Percentiles rank a stretch among this genome's conserved stretches.
Evolutionary conservation across 345 rosid species (phyloP).

Genomic region (Lepidium didymum): DNA sequence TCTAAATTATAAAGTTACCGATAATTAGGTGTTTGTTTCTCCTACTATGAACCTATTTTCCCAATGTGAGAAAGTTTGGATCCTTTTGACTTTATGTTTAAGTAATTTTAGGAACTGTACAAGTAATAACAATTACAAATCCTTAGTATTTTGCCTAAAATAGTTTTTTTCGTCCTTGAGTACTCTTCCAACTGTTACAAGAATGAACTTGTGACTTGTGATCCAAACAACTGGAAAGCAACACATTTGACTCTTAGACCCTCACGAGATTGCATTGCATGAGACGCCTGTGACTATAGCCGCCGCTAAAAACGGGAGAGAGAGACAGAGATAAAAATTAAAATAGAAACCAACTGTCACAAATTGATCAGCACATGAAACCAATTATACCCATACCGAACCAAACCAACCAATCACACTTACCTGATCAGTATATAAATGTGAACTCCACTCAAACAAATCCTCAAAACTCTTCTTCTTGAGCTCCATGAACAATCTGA

Average conservation of each 20-base stretch:
- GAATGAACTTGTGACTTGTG: constrained; percentile 19
- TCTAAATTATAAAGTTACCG: neutral
- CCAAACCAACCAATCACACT: constrained; percentile 12
- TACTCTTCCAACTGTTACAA: constrained; percentile 7
- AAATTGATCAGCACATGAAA: constrained; percentile 17
- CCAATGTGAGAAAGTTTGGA: neutral
- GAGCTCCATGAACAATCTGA: neutral
- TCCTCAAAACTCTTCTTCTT: constrained; percentile 2
- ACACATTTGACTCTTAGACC: constrained; percentile 1
- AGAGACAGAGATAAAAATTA: neutral
- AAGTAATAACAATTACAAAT: neutral
- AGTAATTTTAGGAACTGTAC: neutral
- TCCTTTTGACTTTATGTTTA: neutral
- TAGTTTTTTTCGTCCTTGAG: neutral
- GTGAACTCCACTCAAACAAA: constrained; percentile 6
- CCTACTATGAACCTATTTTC: neutral
- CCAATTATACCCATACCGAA: constrained; percentile 15
- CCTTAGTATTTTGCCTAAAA: neutral
- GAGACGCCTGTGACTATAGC: constrained; percentile 24
- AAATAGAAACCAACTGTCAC: constrained; percentile 17
- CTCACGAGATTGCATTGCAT: constrained; percentile 27
- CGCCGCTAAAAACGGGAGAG: constrained; percentile 11
- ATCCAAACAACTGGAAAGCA: constrained; percentile 27
- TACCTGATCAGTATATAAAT: neutral
- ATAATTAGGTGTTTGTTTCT: neutral